A percentile compares a stretch with the other conserved stretches of the same genome.
phyloP scores from a whole-genome alignment of 148 eudicot species.

The Rhododendron williamsianum region DNA sequence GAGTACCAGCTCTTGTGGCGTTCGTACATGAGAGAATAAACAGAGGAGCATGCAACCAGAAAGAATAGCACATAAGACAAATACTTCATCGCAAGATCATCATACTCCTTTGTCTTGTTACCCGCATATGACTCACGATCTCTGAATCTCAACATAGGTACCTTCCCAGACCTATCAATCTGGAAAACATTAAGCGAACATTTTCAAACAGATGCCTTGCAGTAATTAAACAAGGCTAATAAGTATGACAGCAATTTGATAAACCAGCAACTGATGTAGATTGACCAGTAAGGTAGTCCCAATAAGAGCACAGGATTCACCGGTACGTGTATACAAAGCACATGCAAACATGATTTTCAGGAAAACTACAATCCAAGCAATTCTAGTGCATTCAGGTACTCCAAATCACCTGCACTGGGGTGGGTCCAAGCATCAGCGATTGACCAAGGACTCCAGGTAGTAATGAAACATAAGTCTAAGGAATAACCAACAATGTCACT shows the following conservation, averaged over 20 bases:
- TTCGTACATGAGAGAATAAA: slow-evolving; percentile 87
- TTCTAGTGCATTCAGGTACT: background rate
- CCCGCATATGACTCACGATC: slow-evolving; percentile 88
- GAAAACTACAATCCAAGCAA: background rate
- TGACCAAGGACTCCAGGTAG: background rate
- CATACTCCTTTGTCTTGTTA: slow-evolving; percentile 96
- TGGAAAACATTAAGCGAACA: slow-evolving; percentile 21
- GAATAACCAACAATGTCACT: background rate
- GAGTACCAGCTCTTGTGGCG: slow-evolving; percentile 99
- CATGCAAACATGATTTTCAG: background rate
- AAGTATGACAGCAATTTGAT: background rate
- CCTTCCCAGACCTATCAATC: slow-evolving; percentile 83
- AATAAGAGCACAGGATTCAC: background rate
- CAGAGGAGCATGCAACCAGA: slow-evolving; percentile 73
- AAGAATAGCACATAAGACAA: slow-evolving; percentile 76
- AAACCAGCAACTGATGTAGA: background rate
- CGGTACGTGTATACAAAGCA: background rate
- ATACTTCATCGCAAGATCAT: slow-evolving; percentile 98
- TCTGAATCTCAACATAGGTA: slow-evolving; percentile 81
- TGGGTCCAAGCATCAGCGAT: background rate
- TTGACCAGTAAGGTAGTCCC: background rate
- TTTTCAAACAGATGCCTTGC: background rate
- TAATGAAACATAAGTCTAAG: background rate
- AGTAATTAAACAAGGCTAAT: background rate
- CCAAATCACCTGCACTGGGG: background rate